phyloP scores from a whole-genome alignment of 2,329 filamentous ascomycete species.

The Dendrostoma leiphaemia region DNA sequence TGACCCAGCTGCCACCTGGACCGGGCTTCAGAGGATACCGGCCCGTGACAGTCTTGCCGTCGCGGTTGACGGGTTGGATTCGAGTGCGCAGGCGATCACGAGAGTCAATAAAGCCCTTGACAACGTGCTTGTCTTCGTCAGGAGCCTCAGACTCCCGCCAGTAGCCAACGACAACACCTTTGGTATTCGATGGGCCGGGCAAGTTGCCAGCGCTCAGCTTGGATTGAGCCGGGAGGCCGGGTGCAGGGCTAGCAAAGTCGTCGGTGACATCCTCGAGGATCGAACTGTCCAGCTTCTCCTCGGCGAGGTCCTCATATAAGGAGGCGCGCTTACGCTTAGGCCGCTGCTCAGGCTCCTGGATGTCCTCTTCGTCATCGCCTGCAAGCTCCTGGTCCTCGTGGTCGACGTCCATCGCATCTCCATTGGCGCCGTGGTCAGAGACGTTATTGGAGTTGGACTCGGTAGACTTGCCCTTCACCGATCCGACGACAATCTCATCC shows the following conservation, averaged over 20 bases:
- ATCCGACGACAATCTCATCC: conserved; percentile 53
- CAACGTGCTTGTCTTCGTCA: conserved; percentile 51
- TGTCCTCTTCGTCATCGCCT: background rate
- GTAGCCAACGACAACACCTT: conserved; percentile 53
- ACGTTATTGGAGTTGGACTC: conserved; percentile 35
- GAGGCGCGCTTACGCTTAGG: conserved; percentile 57
- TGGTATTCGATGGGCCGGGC: conserved; percentile 32
- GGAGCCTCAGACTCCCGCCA: conserved; percentile 59
- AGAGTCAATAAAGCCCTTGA: conserved; percentile 62
- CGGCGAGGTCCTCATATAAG: conserved; percentile 47
- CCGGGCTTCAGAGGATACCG: conserved; percentile 53
- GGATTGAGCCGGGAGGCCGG: conserved; percentile 8
- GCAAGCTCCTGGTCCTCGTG: background rate
- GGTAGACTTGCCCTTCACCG: conserved; percentile 37
- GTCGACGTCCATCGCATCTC: conserved; percentile 1
- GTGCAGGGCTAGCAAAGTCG: background rate
- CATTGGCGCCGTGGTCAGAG: conserved; percentile 39
- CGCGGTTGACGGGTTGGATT: conserved; percentile 49
- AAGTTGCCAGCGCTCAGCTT: conserved; percentile 24
- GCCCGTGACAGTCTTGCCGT: conserved; percentile 44
- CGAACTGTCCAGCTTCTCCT: conserved; percentile 43
- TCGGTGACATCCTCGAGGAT: conserved; percentile 31
- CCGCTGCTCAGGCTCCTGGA: conserved; percentile 26
- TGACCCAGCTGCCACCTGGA: conserved; percentile 63
- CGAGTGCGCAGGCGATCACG: conserved; percentile 59